These are phyloP conservation scores for Cucurbita argyrosperma DNA, from an alignment of 306 rosid genomes.

Conservation along the genomic window DNA sequence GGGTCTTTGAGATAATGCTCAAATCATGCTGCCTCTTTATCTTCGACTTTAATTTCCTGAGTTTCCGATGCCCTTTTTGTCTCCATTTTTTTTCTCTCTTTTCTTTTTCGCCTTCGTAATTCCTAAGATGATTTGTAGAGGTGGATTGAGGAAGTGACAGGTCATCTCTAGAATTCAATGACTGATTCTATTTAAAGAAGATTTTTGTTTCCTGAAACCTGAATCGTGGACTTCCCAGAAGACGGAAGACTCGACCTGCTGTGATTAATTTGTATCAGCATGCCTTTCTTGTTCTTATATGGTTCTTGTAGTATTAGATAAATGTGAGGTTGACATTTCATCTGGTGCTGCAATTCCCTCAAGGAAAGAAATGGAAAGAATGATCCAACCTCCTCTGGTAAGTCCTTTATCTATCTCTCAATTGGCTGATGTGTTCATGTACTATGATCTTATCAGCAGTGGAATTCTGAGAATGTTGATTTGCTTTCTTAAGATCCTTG, in stretches of 20 bases:
- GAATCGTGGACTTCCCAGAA: background rate
- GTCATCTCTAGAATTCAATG: background rate
- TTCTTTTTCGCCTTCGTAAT: background rate
- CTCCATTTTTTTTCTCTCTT: background rate
- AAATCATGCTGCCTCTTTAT: background rate
- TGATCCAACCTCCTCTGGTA: conserved; percentile 14
- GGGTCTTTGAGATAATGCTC: conserved; percentile 5
- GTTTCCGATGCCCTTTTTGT: background rate
- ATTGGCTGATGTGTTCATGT: background rate
- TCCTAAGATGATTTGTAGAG: background rate
- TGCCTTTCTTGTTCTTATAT: background rate
- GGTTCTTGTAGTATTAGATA: background rate
- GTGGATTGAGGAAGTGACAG: conserved; percentile 4
- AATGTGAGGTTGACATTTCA: background rate
- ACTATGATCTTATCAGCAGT: background rate
- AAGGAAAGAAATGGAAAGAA: conserved; percentile 12
- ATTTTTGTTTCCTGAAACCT: background rate
- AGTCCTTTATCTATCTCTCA: background rate
- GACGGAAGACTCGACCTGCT: background rate
- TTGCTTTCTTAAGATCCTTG: background rate
- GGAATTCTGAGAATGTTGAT: background rate
- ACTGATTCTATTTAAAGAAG: background rate
- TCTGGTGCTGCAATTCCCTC: conserved; percentile 1
- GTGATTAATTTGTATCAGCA: background rate
- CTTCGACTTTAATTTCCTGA: background rate